phyloP scores from a whole-genome alignment of 371 early-diverging fungal genomes.

The Syncephalastrum contaminatum region DNA sequence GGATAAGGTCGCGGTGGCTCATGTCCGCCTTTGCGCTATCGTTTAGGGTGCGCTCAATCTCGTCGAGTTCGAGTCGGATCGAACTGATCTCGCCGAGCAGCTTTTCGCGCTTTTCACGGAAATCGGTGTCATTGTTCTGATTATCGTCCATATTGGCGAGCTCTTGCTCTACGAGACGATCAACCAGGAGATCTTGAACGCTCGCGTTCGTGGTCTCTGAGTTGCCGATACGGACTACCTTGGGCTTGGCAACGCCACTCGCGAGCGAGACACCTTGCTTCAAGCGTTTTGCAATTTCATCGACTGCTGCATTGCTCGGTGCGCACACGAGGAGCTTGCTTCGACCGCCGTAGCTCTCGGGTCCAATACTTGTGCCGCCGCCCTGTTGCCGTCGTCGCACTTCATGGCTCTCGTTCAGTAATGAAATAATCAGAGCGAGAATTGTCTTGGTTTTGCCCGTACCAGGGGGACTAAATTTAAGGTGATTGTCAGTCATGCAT shows the following conservation, averaged over 20 bases:
- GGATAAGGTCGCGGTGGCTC: slow-evolving; percentile 14
- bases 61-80: slow-evolving; percentile 50
- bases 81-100: slow-evolving; percentile 36
- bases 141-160: slow-evolving; percentile 26
- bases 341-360: not conserved
- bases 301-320: slow-evolving; percentile 97
- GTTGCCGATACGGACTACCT: slow-evolving; percentile 84
- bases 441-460: slow-evolving; percentile 91
- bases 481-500: not conserved
- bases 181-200: slow-evolving; percentile 73
- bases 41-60: slow-evolving; percentile 50
- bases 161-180: slow-evolving; percentile 56
- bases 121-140: slow-evolving; percentile 17
- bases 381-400: slow-evolving; percentile 5
- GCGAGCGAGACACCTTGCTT: slow-evolving; percentile 65
- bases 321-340: slow-evolving; percentile 88
- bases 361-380: slow-evolving; percentile 3
- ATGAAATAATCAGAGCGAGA: slow-evolving; percentile 75
- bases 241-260: slow-evolving; percentile 59
- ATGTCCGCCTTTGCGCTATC: slow-evolving; percentile 9
- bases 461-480: not conserved
- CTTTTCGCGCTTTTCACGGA: slow-evolving; percentile 21
- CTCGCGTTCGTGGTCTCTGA: slow-evolving; percentile 72
- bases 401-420: slow-evolving; percentile 50
- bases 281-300: slow-evolving; percentile 90